Evolutionary conservation across 1,284 basidiomycete genomes (phyloP).

Genomic region (Omphalotus olearius): DNA sequence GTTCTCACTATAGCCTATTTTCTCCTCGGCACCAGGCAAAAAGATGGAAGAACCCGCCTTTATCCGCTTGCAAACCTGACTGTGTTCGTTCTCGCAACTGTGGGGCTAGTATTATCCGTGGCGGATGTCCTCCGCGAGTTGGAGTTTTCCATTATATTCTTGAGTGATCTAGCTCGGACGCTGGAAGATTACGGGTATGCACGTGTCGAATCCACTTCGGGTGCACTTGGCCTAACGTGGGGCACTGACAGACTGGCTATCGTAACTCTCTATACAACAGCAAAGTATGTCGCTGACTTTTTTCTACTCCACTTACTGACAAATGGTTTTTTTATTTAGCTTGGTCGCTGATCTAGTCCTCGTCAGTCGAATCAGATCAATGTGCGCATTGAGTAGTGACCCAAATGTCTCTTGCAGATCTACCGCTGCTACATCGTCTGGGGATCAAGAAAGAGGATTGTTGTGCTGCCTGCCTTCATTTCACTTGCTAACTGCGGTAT

Average conservation of each 20-base stretch:
- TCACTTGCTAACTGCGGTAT: slow-evolving; percentile 2
- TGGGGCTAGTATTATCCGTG: slow-evolving; percentile 1
- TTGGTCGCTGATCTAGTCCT: neutral
- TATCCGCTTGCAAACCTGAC: slow-evolving; percentile 2
- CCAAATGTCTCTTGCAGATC: neutral
- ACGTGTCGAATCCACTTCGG: neutral
- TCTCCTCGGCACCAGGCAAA: neutral
- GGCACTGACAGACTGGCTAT: neutral
- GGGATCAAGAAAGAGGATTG: slow-evolving; percentile 1
- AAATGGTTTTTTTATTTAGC: neutral
- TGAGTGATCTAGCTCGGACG: neutral
- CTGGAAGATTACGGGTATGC: slow-evolving; percentile 2
- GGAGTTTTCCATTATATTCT: neutral
- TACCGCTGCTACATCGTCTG: slow-evolving; percentile 9
- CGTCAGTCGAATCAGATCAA: slow-evolving; percentile 1
- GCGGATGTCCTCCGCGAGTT: neutral
- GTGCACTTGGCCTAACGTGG: neutral
- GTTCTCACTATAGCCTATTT: slow-evolving; percentile 1
- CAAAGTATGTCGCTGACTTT: neutral
- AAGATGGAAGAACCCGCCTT: neutral
- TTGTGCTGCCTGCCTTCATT: slow-evolving; percentile 1
- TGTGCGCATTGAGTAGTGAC: neutral
- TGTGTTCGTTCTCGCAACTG: slow-evolving; percentile 1
- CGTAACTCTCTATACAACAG: neutral
- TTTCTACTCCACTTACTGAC: neutral